Evolutionary conservation across 164 flowering plant species (phyloP), one percentile per base, ranked within the genome.

Genomic region (Magnolia sinica): DNA sequence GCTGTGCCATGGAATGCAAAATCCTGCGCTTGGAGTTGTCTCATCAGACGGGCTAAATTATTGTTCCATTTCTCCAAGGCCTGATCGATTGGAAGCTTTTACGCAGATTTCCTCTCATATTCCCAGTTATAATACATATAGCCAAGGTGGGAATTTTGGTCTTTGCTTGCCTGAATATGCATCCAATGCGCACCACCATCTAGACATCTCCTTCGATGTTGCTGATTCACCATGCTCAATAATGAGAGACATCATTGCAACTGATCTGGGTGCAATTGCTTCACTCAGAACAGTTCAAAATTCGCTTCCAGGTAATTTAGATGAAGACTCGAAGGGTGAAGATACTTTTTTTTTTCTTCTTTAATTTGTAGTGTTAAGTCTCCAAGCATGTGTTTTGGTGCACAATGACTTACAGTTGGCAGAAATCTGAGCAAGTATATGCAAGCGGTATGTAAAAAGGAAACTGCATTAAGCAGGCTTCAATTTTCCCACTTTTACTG

Each of bases 251-350:
- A 45, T 18, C 22, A 11, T 16, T 52, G 64, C 64, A n/a, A 64
- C 9, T 22, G 27, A 64, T 64, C 68, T 3, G 20, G 27, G 19
- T 64, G 24, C 68, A 64, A 22, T 64, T 22, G 10, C 68, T 72
- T 64, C 52, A 14, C 63, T 10, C 52, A 63, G 45, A 72, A 4
- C 18, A 24, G 64, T 52, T 52, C 13, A 24, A 55, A 72, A 72
- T 58, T 10, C 23, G 1, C 74, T 13, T 72, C 18, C 74, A 72
- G 74, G 74, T 72, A 58, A 52, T 51, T 19, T 51, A 16, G 61
- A 55, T 11, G 61, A 55, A 55, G 61, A 55, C 13, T 55, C 61
- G 1, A 55, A 55, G 13, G 61, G 13, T 55, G 61, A 16, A 8
- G 61, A 55, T 55, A 3, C 13, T 55, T 55, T 16, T 55, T 55